Conservation (phyloP, 2,329 filamentous ascomycete genomes). For the Beauveria scarabaeidicola region DNA sequence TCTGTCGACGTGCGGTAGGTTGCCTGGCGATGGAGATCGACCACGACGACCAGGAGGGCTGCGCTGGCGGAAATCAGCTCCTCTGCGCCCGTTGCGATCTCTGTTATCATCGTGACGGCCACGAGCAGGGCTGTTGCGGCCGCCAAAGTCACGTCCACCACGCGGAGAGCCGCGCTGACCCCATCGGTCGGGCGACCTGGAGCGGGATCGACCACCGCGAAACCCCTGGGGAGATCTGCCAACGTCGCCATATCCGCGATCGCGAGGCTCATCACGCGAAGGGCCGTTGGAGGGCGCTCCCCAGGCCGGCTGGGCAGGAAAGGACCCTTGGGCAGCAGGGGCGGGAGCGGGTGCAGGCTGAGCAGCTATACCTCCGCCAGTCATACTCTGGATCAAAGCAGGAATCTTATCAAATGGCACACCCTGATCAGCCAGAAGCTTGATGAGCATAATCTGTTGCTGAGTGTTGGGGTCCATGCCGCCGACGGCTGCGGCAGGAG, state of each 20-base stretch:
- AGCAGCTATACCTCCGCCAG: slow-evolving; percentile 28
- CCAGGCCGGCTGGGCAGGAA: slow-evolving; percentile 27
- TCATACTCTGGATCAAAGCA: slow-evolving; percentile 45
- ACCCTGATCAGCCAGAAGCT: slow-evolving; percentile 66
- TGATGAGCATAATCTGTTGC: slow-evolving; percentile 65
- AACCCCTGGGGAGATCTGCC: slow-evolving; percentile 55
- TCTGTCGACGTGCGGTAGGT: slow-evolving; percentile 41
- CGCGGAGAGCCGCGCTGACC: slow-evolving; percentile 58
- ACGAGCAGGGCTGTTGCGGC: slow-evolving; percentile 57
- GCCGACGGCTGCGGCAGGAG: slow-evolving; percentile 24
- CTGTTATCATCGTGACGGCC: slow-evolving; percentile 47
- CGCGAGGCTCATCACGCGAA: slow-evolving; percentile 41
- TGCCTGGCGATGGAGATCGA: slow-evolving; percentile 49
- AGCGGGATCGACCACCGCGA: slow-evolving; percentile 57
- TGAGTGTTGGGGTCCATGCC: slow-evolving; percentile 48
- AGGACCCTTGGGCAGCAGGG: slow-evolving; percentile 35
- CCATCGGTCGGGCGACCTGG: slow-evolving; percentile 71
- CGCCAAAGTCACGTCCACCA: slow-evolving; percentile 52
- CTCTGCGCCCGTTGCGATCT: slow-evolving; percentile 43
- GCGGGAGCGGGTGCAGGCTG: slow-evolving; percentile 24
- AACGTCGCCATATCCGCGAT: slow-evolving; percentile 47
- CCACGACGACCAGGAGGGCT: slow-evolving; percentile 62
- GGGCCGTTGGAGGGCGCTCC: slow-evolving; percentile 17
- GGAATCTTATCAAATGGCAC: slow-evolving; percentile 71
- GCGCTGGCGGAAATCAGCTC: slow-evolving; percentile 75